Evolutionary conservation across 2,329 filamentous ascomycete genomes (phyloP).

Genomic region (Aspergillus aculeatinus): DNA sequence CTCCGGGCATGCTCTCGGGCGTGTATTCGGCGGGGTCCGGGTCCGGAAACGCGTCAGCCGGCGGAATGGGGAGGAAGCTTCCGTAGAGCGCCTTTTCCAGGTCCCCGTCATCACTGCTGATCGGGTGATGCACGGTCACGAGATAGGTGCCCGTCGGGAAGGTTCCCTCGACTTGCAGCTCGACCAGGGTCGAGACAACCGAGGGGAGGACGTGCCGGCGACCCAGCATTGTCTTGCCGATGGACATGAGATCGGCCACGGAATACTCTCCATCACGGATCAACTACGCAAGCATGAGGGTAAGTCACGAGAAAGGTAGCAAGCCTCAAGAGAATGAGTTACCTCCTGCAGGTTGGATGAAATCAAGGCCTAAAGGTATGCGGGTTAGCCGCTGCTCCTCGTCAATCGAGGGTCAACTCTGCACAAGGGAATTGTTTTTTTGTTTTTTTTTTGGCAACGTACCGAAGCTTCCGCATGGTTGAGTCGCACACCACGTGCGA

Average conservation of each 20-base stretch:
- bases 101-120: conserved; percentile 82
- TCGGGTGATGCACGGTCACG: conserved; percentile 89
- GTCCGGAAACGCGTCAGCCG: conserved; percentile 65
- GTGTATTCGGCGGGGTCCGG: conserved; percentile 66
- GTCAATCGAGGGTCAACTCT: neutral
- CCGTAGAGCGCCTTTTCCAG: conserved; percentile 85
- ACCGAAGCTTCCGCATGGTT: conserved; percentile 89
- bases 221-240: conserved; percentile 89
- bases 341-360: conserved; percentile 87
- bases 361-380: conserved; percentile 53
- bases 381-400: conserved; percentile 8
- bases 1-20: conserved; percentile 70
- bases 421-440: neutral
- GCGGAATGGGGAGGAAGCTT: conserved; percentile 81
- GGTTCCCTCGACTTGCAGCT: conserved; percentile 92
- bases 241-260: conserved; percentile 88
- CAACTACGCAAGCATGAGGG: conserved; percentile 39
- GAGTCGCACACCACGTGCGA: conserved; percentile 82
- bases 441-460: conserved; percentile 19
- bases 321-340: conserved; percentile 14
- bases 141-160: conserved; percentile 89
- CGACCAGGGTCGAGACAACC: conserved; percentile 73
- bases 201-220: conserved; percentile 86
- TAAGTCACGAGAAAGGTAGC: neutral
- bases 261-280: conserved; percentile 94